A percentile compares a stretch with the other conserved stretches of the same genome.
These are phyloP conservation scores for Aspergillus kassunensis DNA, from an alignment of 495 filamentous ascomycete species.

Conservation along the genomic window DNA sequence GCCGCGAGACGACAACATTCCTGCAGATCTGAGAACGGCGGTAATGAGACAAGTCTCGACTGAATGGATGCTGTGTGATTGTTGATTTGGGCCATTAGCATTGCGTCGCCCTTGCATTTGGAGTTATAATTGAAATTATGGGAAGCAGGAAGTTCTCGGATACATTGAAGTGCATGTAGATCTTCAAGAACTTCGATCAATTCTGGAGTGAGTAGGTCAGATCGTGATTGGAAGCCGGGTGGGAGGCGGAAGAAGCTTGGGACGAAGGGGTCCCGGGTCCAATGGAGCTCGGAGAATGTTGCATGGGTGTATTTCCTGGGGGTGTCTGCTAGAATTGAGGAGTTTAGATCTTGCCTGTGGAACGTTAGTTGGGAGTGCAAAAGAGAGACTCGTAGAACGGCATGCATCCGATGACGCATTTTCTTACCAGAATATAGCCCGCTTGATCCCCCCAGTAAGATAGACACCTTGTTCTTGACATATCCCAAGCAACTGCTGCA, in stretches of 20 bases:
- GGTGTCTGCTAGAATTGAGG: conserved; percentile 31
- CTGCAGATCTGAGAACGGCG: conserved; percentile 16
- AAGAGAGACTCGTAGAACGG: not conserved
- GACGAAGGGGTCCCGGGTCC: conserved; percentile 29
- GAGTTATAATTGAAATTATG: too few relatives aligned
- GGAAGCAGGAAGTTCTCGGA: conserved; percentile 27
- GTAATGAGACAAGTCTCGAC: conserved; percentile 27
- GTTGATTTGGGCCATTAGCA: conserved; percentile 32
- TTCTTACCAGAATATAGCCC: conserved; percentile 38
- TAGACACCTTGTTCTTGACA: conserved; percentile 24
- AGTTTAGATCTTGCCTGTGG: conserved; percentile 35
- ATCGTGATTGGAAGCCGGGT: conserved; percentile 24
- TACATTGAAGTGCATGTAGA: conserved; percentile 34
- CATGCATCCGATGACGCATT: not conserved
- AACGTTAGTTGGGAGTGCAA: not conserved
- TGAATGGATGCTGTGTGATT: conserved; percentile 39
- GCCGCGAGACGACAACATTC: conserved; percentile 36
- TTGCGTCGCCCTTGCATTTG: conserved; percentile 18
- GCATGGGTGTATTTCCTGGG: conserved; percentile 31
- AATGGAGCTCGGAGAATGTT: conserved; percentile 34
- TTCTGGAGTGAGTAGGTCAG: conserved; percentile 19
- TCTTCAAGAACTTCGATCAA: conserved; percentile 34
- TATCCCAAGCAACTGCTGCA: conserved; percentile 27
- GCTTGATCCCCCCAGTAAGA: conserved; percentile 34
- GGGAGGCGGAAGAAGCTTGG: conserved; percentile 23